Base-by-base conservation (phyloP, 441 rosid genomes). In the Adansonia gregorii region DNA sequence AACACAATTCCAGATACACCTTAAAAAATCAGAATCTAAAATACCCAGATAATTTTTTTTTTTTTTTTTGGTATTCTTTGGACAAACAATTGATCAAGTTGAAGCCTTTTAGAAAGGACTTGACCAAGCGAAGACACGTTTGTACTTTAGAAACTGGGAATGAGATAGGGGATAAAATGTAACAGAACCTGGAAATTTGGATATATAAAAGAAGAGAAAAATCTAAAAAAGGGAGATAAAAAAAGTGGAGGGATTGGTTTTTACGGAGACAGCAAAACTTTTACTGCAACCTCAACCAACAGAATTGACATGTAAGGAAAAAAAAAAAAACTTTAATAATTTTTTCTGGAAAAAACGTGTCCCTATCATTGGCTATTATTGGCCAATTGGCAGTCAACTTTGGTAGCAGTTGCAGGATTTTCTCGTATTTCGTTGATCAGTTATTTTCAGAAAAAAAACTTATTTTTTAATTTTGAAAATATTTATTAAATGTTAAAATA, bases 221-320 rank as follows among this genome's bases (percentile, higher is more conserved):
- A 71, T 63, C 22, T 52, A 61, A 27, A 73, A 14, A 73, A 14
- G 43, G 55, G 8, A 22, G 51, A 59, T 19, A 35, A 48, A 66
- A 75, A 31, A 35, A 35, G 4, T 27, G 19, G 58, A 54, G 8
- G 24, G 52, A 4, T 60, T 73, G 59, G 59, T 12, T 73, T 46
- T 11, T 61, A 60, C 46, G 59, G 19, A 56, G 80, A 79, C 59
- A 41, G 55, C 70, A 55, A 67, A 72, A 39, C 15, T 67, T 72
- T 81, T 51, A 66, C 82, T 65, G 72, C 72, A 61, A 64, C 66
- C 68, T 43, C 67, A 78, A 20, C 83, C 58, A 70, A 51, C 76
- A 27, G 48, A 31, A 68, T 27, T 22, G n/a, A 45, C 74, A 4
- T 78, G 76, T 55, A 12, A 52, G 76, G 81, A 65, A 3, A 27